These are phyloP conservation scores for Oxyria digyna DNA, from an alignment of 148 eudicot genomes.

Conservation along the genomic window DNA sequence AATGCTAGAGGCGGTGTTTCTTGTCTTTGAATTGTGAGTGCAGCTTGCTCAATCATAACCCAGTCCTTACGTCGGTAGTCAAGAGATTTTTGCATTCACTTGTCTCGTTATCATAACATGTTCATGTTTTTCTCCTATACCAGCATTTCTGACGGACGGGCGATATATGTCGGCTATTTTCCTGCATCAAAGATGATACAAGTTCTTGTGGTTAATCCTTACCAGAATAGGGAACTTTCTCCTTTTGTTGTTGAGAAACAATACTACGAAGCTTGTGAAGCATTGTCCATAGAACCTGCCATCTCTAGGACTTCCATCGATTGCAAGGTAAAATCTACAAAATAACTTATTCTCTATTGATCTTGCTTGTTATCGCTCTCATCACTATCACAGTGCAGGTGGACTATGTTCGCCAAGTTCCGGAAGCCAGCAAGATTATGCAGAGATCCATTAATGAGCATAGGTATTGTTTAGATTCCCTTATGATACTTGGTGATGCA, in stretches of 20 bases:
- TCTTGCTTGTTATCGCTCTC: slow-evolving; percentile 1
- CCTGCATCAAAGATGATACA: slow-evolving; percentile 59
- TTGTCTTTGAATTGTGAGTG: neutral
- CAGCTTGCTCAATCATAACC: neutral
- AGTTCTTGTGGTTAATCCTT: slow-evolving; percentile 78
- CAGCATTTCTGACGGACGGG: slow-evolving; percentile 85
- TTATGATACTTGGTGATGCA: neutral
- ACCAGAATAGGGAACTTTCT: slow-evolving; percentile 63
- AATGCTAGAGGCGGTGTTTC: neutral
- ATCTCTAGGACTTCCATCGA: slow-evolving; percentile 35
- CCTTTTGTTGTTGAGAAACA: slow-evolving; percentile 64
- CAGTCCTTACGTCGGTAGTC: neutral
- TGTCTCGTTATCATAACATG: neutral
- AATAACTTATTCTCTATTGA: neutral
- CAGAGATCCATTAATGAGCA: slow-evolving; percentile 53
- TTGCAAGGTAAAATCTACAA: slow-evolving; percentile 45
- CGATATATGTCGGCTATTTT: slow-evolving; percentile 70
- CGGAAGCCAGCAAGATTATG: slow-evolving; percentile 71
- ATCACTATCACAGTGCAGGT: slow-evolving; percentile 33
- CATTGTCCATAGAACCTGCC: slow-evolving; percentile 49
- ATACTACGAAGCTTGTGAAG: slow-evolving; percentile 76
- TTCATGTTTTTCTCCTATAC: slow-evolving; percentile 5
- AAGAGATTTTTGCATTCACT: neutral
- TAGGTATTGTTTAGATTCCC: slow-evolving; percentile 34
- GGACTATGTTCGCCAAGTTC: slow-evolving; percentile 57